phyloP scores from a whole-genome alignment of 2,329 filamentous ascomycete species.

The Periconia sp. region DNA sequence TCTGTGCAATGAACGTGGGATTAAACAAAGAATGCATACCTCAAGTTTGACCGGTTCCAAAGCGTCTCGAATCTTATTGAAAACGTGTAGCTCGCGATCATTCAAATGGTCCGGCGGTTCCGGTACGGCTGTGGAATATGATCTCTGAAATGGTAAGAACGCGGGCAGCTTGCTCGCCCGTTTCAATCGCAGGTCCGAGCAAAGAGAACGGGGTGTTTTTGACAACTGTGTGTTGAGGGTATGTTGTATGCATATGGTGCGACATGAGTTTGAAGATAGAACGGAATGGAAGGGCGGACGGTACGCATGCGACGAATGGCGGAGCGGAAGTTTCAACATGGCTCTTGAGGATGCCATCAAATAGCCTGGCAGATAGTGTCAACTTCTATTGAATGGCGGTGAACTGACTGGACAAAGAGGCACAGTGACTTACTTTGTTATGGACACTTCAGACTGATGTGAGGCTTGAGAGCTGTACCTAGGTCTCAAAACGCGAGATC shows the following conservation, averaged over 20 bases:
- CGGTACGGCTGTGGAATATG: conserved; percentile 31
- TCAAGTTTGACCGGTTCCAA: conserved; percentile 49
- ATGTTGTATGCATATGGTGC: conserved; percentile 13
- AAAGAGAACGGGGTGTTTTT: conserved; percentile 4
- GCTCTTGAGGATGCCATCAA: conserved; percentile 41
- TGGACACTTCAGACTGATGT: conserved; percentile 8
- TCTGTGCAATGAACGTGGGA: neutral
- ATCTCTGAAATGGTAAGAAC: conserved; percentile 8
- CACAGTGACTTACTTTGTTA: conserved; percentile 4
- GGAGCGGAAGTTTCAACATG: conserved; percentile 19
- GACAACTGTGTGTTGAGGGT: conserved; percentile 16
- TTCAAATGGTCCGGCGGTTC: conserved; percentile 52
- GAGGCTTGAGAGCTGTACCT: conserved; percentile 14
- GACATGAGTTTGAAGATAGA: conserved; percentile 14
- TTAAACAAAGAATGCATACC: conserved; percentile 33
- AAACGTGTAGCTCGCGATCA: conserved; percentile 50
- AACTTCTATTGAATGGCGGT: conserved; percentile 10
- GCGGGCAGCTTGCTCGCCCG: conserved; percentile 9
- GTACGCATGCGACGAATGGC: conserved; percentile 7
- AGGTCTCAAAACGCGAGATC: conserved; percentile 19
- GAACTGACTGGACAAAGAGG: conserved; percentile 3
- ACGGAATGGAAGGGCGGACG: neutral
- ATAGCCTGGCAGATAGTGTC: conserved; percentile 6
- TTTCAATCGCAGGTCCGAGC: conserved; percentile 7
- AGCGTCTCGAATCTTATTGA: conserved; percentile 48